Conservation (phyloP, 352 stramenopile species). For the Pythium folliculosum region DNA sequence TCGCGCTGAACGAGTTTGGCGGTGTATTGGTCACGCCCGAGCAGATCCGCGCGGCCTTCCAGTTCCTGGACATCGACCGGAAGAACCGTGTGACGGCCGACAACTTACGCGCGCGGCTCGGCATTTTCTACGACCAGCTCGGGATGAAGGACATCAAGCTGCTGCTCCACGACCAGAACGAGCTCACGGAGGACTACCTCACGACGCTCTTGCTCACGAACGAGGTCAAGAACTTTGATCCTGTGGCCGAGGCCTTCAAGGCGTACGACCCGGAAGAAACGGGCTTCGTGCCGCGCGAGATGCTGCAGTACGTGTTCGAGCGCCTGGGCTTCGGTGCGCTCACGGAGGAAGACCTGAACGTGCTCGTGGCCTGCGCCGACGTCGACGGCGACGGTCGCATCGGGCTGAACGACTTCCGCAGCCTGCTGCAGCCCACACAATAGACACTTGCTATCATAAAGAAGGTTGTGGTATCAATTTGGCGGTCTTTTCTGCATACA, state of each 20-base stretch:
- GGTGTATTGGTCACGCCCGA: conserved; percentile 83
- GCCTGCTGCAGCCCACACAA: conserved; percentile 47
- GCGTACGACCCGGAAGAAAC: conserved; percentile 89
- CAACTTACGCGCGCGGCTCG: conserved; percentile 74
- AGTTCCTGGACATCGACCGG: conserved; percentile 89
- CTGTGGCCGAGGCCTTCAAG: conserved; percentile 87
- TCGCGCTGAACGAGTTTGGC: conserved; percentile 47
- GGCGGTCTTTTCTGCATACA: conserved; percentile 8
- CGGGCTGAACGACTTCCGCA: conserved; percentile 80
- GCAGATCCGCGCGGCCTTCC: conserved; percentile 85
- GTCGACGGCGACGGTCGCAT: conserved; percentile 81
- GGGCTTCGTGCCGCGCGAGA: conserved; percentile 77
- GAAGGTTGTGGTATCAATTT: no score
- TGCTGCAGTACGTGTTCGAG: conserved; percentile 86
- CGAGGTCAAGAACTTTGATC: conserved; percentile 90
- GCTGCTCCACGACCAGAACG: conserved; percentile 83
- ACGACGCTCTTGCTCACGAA: conserved; percentile 82
- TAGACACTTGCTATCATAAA: background rate
- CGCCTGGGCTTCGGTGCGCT: conserved; percentile 76
- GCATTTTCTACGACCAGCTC: conserved; percentile 89
- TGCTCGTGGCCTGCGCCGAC: conserved; percentile 87
- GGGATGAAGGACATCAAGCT: conserved; percentile 79
- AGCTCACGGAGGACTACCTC: conserved; percentile 76
- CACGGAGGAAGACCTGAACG: conserved; percentile 79
- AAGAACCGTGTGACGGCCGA: conserved; percentile 79